phyloP scores from a whole-genome alignment of 305 asterid genomes.

The Withania somnifera region DNA sequence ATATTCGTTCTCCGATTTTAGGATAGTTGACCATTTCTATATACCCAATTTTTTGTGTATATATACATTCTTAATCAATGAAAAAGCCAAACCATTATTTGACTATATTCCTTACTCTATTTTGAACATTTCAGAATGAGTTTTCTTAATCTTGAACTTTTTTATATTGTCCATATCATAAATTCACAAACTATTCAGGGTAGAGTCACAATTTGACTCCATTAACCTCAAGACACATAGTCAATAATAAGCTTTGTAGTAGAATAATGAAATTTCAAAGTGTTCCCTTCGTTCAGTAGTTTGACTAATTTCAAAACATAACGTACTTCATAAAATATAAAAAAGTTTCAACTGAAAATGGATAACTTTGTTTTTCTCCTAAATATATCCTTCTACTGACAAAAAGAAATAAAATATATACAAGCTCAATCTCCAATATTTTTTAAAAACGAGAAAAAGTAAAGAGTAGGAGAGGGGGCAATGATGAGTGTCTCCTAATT shows the following conservation, averaged over 20 bases:
- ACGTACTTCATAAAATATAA: not conserved
- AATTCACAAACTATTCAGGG: not conserved
- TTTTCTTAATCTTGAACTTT: too few relatives aligned
- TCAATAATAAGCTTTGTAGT: not conserved
- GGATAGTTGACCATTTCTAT: too few relatives aligned
- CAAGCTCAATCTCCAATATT: not conserved
- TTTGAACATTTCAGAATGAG: too few relatives aligned
- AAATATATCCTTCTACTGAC: slow-evolving; percentile 2
- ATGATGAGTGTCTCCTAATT: slow-evolving; percentile 1
- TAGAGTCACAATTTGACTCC: not conserved
- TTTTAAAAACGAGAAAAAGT: not conserved
- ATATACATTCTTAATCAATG: too few relatives aligned
- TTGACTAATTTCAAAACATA: not conserved
- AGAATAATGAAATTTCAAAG: not conserved
- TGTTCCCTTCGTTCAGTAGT: too few relatives aligned
- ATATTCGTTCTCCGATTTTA: too few relatives aligned
- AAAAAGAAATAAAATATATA: not conserved
- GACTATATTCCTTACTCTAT: too few relatives aligned
- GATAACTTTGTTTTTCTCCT: not conserved
- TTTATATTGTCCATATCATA: too few relatives aligned
- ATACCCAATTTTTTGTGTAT: too few relatives aligned
- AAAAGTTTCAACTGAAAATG: not conserved
- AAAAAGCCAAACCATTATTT: too few relatives aligned
- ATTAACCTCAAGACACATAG: not conserved
- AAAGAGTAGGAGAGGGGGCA: not conserved